Evolutionary conservation across 306 rosid species (phyloP), one percentile per base, ranked within the genome.

Genomic region (Echinosophora koreensis): DNA sequence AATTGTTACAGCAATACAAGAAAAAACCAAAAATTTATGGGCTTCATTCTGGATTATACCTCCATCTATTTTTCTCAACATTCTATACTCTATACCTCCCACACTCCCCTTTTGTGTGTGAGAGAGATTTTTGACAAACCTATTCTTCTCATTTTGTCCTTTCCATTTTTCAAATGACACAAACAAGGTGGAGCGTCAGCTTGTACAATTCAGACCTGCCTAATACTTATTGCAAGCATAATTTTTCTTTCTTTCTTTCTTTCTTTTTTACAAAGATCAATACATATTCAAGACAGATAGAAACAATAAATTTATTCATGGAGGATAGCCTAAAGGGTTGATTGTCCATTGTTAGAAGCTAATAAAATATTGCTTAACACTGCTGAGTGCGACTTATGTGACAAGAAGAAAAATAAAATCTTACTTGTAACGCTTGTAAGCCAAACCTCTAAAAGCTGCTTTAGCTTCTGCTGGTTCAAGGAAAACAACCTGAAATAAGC

Each of bases 401-500:
- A 49, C 51, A 27, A 49, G 66, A 54, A 77, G 70, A 77, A 65
- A 81, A 81, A 57, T 12, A 64, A 71, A 44, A 83, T 77, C 90
- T 89, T 83, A 92, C 97, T 84, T 92, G 83, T 85, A 94, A 39
- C 92, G 91, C 88, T 88, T 94, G 88, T 92, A 94, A 13, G 91
- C 89, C 80, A 94, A 88, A 78, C 93, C 95, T 87, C 85, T 89
- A 84, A 88, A 88, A 55, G 98, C 97, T 56, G 88, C 88, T 56
- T 89, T 88, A 76, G 98, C 96, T 61, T 83, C 97, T 13, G 90
- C 86, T 51, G 97, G 86, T 85, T 94, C 97, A 35, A 94, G 89
- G 82, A 89, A 94, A 39, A 94, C 88, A 85, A 88, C 89, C 98
- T 94, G 90, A 79, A 76, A 82, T 38, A 74, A 74, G 62, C 62